Evolutionary conservation across 768 basidiomycete species (phyloP).

Genomic region (Leccinum aurantiacum): DNA sequence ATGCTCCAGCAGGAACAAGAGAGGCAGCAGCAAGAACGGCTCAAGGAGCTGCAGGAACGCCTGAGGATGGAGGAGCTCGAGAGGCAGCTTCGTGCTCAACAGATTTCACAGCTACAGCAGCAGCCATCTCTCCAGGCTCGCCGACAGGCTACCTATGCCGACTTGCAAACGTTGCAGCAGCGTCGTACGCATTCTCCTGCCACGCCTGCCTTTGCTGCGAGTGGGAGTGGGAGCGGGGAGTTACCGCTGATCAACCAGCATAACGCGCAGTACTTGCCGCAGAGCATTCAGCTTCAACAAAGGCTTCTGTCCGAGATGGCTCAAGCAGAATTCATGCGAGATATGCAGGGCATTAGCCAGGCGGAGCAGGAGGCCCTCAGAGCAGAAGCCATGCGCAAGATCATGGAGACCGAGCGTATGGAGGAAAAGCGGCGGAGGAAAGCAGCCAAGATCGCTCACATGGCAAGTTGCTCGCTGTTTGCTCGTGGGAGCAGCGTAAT

Average conservation of each 20-base stretch:
- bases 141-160: conserved; percentile 44
- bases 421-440: conserved; percentile 81
- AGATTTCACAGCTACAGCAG: conserved; percentile 48
- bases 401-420: conserved; percentile 86
- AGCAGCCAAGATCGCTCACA: conserved; percentile 84
- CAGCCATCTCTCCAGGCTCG: conserved; percentile 40
- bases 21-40: conserved; percentile 53
- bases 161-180: conserved; percentile 48
- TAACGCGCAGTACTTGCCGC: conserved; percentile 53
- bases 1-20: conserved; percentile 70
- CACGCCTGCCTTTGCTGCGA: conserved; percentile 34
- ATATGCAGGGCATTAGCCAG: conserved; percentile 58
- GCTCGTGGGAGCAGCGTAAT: neutral
- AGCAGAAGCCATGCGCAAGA: conserved; percentile 82
- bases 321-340: conserved; percentile 64
- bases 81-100: conserved; percentile 56
- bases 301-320: conserved; percentile 75
- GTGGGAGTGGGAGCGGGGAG: conserved; percentile 27
- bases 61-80: conserved; percentile 65
- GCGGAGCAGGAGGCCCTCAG: conserved; percentile 70
- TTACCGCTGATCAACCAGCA: conserved; percentile 48
- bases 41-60: conserved; percentile 64
- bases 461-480: conserved; percentile 49
- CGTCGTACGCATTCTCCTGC: conserved; percentile 52
- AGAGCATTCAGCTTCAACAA: conserved; percentile 72